phyloP scores from a whole-genome alignment of 495 filamentous ascomycete species.

The Jackrogersella multiformis region DNA sequence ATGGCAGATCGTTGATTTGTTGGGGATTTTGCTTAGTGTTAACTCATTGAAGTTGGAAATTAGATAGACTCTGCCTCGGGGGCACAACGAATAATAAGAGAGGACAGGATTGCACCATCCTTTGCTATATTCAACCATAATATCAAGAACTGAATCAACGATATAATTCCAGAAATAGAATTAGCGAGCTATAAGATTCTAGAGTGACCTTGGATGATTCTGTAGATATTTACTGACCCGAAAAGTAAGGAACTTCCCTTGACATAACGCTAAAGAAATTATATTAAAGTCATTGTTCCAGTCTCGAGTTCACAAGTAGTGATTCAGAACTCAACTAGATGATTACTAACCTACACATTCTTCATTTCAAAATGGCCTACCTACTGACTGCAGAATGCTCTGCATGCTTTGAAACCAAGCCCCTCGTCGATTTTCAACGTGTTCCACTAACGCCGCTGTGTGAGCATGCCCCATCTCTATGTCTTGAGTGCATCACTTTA shows the following conservation, averaged over 20 bases:
- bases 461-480: slow-evolving; percentile 39
- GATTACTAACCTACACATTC: no score
- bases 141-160: background rate
- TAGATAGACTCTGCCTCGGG: no score
- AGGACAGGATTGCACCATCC: no score
- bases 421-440: slow-evolving; percentile 28
- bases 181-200: background rate
- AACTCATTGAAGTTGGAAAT: no score
- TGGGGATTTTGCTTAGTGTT: no score
- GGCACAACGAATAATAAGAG: no score
- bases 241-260: background rate
- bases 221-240: background rate
- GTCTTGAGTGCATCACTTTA: slow-evolving; percentile 41
- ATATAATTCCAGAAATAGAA: background rate
- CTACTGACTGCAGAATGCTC: slow-evolving; percentile 32
- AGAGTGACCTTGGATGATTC: background rate
- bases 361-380: no score
- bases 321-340: no score
- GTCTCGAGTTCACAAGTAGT: background rate
- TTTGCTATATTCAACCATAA: background rate
- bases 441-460: slow-evolving; percentile 41
- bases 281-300: background rate
- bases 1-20: no score
- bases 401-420: slow-evolving; percentile 46
- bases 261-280: background rate